A percentile compares a stretch with the other conserved stretches of the same genome.
Conservation (phyloP, 2,329 filamentous ascomycete species). For the Cladophialophora bantiana region DNA sequence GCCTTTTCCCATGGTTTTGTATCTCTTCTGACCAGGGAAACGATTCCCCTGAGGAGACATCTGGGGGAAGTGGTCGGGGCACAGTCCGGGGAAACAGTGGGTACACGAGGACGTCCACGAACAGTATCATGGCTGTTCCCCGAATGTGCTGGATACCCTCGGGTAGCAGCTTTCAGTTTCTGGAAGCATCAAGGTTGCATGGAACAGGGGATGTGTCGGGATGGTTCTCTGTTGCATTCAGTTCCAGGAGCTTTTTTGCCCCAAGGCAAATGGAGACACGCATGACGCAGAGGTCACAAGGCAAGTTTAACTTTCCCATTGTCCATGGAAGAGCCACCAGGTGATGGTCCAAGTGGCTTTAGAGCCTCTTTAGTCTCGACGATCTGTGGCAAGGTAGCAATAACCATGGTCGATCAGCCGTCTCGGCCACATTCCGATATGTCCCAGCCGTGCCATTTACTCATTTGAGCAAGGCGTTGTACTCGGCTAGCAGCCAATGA, state of each 20-base stretch:
- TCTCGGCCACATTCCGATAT: constrained; percentile 13
- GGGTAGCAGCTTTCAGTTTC: background rate
- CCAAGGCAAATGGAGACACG: background rate
- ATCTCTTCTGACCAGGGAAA: background rate
- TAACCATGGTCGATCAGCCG: constrained; percentile 2
- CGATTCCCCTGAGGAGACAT: constrained; percentile 7
- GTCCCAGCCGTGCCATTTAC: background rate
- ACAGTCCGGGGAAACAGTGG: background rate
- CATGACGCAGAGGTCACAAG: constrained; percentile 1
- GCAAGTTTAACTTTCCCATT: background rate
- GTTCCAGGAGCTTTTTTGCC: background rate
- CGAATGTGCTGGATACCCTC: background rate
- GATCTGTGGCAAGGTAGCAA: background rate
- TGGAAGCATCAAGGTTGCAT: background rate
- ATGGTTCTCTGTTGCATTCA: background rate
- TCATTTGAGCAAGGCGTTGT: background rate
- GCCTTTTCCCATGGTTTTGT: constrained; percentile 10
- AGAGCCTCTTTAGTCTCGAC: background rate
- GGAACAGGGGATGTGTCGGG: background rate
- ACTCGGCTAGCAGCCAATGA: constrained; percentile 7
- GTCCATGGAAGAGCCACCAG: background rate
- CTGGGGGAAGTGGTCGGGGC: background rate
- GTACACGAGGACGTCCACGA: background rate
- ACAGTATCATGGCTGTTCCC: background rate
- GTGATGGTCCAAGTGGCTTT: background rate